Percentiles rank a stretch among this genome's conserved stretches.
phyloP scores from a whole-genome alignment of 1,139 yeast genomes.

The Geotrichum australiense region DNA sequence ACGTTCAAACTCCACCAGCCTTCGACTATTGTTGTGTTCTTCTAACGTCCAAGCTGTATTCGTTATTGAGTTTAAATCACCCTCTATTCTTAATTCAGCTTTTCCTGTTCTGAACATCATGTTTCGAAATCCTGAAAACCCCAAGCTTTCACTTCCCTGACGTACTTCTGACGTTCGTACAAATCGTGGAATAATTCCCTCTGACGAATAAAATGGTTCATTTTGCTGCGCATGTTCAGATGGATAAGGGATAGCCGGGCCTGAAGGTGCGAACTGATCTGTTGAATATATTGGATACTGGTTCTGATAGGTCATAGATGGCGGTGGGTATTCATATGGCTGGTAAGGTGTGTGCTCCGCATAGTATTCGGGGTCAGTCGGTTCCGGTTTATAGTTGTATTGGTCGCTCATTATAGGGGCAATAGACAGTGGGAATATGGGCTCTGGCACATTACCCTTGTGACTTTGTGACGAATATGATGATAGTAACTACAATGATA shows the following conservation, averaged over 20 bases:
- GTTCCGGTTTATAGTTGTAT: neutral
- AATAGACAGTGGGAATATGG: neutral
- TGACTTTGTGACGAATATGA: neutral
- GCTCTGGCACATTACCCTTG: neutral
- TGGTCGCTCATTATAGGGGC: constrained; percentile 1
- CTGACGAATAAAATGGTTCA: neutral
- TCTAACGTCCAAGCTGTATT: constrained; percentile 28
- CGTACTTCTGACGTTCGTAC: constrained; percentile 8
- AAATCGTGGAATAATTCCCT: constrained; percentile 1
- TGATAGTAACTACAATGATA: too few species aligned
- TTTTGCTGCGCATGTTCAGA: neutral
- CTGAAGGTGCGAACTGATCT: neutral
- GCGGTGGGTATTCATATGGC: neutral
- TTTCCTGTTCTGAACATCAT: constrained; percentile 6
- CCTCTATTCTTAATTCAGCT: constrained; percentile 2
- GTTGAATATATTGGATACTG: constrained; percentile 4
- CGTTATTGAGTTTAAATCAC: constrained; percentile 12
- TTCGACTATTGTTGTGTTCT: constrained; percentile 31
- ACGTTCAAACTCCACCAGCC: constrained; percentile 34
- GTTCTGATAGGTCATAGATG: neutral
- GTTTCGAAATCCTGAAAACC: constrained; percentile 2
- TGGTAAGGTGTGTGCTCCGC: neutral
- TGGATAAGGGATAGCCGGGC: neutral
- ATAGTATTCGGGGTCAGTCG: constrained; percentile 1
- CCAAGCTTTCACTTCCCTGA: constrained; percentile 8